phyloP scores from a whole-genome alignment of 805 yeast genomes.

The Kuraishia capsulata region DNA sequence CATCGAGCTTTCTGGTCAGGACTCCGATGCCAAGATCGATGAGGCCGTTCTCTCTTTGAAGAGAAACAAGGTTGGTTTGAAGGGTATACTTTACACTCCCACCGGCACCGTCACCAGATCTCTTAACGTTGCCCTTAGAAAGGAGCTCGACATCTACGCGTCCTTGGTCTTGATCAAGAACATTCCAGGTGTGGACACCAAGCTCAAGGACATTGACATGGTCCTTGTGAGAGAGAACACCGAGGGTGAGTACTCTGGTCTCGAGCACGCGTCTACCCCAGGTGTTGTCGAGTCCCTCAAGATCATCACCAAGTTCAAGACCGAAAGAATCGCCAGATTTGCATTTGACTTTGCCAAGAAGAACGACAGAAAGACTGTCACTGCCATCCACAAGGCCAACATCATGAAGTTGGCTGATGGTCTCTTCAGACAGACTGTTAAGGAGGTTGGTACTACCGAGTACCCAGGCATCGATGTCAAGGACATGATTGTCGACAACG shows the following conservation, averaged over 20 bases:
- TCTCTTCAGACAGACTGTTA: slow-evolving; percentile 88
- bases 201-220: slow-evolving; percentile 81
- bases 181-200: slow-evolving; percentile 88
- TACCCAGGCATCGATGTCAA: slow-evolving; percentile 76
- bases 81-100: slow-evolving; percentile 93
- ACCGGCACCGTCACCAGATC: slow-evolving; percentile 71
- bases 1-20: slow-evolving; percentile 56
- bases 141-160: slow-evolving; percentile 92
- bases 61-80: slow-evolving; percentile 94
- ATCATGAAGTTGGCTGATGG: slow-evolving; percentile 99
- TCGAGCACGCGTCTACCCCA: slow-evolving; percentile 95
- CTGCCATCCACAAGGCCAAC: slow-evolving; percentile 98
- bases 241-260: slow-evolving; percentile 98
- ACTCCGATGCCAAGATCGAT: slow-evolving; percentile 44
- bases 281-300: slow-evolving; percentile 97
- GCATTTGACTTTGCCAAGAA: slow-evolving; percentile 93
- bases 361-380: slow-evolving; percentile 85
- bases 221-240: slow-evolving; percentile 98
- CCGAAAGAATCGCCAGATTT: slow-evolving; percentile 95
- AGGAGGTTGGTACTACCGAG: slow-evolving; percentile 76
- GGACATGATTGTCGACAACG: slow-evolving; percentile 97
- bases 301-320: slow-evolving; percentile 87
- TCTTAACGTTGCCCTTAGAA: slow-evolving; percentile 92
- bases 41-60: slow-evolving; percentile 86
- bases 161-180: slow-evolving; percentile 90